A percentile compares a stretch with the other conserved stretches of the same genome.
Conservation (phyloP, 176 grass and related monocot species). For the Saccharum officinarum region DNA sequence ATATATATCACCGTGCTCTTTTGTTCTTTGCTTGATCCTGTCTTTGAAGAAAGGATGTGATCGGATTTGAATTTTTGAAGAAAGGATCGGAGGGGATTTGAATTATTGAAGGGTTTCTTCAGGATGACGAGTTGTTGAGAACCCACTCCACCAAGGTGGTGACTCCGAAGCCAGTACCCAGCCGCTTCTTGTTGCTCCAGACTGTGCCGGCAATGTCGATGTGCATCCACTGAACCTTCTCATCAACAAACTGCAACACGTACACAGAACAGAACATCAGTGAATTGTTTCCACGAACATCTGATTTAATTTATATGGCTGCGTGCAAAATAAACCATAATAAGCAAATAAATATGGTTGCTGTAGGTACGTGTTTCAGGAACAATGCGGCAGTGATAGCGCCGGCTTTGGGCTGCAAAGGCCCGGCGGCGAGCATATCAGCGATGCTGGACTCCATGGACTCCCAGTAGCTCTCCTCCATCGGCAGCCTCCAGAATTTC, state of each 20-base stretch:
- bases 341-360: not conserved
- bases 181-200: conserved; percentile 82
- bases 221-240: conserved; percentile 98
- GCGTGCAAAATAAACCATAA: no score
- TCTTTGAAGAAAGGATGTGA: not conserved
- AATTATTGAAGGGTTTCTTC: not conserved
- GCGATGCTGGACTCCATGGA: conserved; percentile 90
- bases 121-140: conserved; percentile 85
- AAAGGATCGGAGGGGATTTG: no score
- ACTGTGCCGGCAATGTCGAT: conserved; percentile 90
- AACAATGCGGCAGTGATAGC: conserved; percentile 86
- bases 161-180: conserved; percentile 80
- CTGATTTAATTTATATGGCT: not conserved
- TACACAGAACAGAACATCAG: not conserved
- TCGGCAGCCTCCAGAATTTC: conserved; percentile 91
- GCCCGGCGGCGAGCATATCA: conserved; percentile 84
- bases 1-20: not conserved
- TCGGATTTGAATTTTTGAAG: not conserved
- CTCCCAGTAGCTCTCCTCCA: conserved; percentile 98
- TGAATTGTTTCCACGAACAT: not conserved
- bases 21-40: no score
- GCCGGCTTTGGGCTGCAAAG: conserved; percentile 60
- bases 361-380: conserved; percentile 66
- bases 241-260: conserved; percentile 74
- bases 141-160: conserved; percentile 96